Conservation (phyloP, 2,329 filamentous ascomycete species). For the Monascus ruber region DNA sequence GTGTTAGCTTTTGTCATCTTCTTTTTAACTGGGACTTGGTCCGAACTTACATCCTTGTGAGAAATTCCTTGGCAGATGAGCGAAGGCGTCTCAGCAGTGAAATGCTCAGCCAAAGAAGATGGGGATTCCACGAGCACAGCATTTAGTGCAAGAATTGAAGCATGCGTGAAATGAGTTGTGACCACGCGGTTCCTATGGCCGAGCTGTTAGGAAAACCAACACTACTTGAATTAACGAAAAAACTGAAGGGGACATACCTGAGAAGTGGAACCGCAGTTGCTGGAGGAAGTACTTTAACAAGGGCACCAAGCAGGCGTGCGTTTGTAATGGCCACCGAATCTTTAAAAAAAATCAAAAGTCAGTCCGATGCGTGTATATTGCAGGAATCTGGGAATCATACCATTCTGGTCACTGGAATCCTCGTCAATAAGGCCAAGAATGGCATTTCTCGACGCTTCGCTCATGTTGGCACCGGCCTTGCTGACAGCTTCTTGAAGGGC, state of each 20-base stretch:
- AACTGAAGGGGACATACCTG: slow-evolving; percentile 31
- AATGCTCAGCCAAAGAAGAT: slow-evolving; percentile 53
- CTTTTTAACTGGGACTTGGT: slow-evolving; percentile 1
- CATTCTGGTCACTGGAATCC: slow-evolving; percentile 63
- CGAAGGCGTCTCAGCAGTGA: slow-evolving; percentile 64
- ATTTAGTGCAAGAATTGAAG: slow-evolving; percentile 79
- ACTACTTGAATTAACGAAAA: too few species aligned
- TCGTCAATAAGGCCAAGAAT: slow-evolving; percentile 82
- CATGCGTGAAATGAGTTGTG: slow-evolving; percentile 59
- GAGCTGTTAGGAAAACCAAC: slow-evolving; percentile 23
- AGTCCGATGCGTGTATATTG: slow-evolving; percentile 1
- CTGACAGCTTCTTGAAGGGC: slow-evolving; percentile 92
- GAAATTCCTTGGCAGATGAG: slow-evolving; percentile 69
- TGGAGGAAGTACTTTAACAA: slow-evolving; percentile 72
- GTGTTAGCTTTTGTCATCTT: slow-evolving; percentile 7
- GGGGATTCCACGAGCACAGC: slow-evolving; percentile 76
- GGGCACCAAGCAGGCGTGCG: slow-evolving; percentile 75
- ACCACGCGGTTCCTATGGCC: slow-evolving; percentile 62
- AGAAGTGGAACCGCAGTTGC: slow-evolving; percentile 54
- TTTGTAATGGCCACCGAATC: slow-evolving; percentile 76
- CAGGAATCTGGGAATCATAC: slow-evolving; percentile 24
- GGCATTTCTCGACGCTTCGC: slow-evolving; percentile 73
- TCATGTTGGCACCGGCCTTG: slow-evolving; percentile 92
- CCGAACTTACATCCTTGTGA: slow-evolving; percentile 56
- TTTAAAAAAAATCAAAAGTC: slow-evolving; percentile 11